A percentile compares a stretch with the other conserved stretches of the same genome.
Conservation (phyloP, 208 protist species). For the Blechomonas ayalai region DNA sequence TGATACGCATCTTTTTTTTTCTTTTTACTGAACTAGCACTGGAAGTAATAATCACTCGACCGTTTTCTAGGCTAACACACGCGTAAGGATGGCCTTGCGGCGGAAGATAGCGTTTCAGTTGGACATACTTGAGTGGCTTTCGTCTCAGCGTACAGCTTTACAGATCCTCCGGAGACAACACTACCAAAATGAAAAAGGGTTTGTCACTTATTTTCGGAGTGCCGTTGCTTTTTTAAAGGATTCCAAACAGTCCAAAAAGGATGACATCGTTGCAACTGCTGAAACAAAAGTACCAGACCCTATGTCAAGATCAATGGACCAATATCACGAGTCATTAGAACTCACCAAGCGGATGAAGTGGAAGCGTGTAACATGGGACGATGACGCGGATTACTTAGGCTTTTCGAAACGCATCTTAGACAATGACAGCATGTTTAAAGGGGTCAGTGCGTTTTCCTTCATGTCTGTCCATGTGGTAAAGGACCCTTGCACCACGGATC, state of each 20-base stretch:
- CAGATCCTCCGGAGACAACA: constrained; percentile 35
- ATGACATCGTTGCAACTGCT: constrained; percentile 8
- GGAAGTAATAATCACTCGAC: no score
- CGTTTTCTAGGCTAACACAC: no score
- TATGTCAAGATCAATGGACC: constrained; percentile 35
- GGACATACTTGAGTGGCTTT: constrained; percentile 68
- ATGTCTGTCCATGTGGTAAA: constrained; percentile 81
- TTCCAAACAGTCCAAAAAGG: not conserved
- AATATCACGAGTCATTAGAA: constrained; percentile 89
- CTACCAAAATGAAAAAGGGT: constrained; percentile 71
- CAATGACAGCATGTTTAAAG: constrained; percentile 81
- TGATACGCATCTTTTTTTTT: not conserved
- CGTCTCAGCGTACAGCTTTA: constrained; percentile 24
- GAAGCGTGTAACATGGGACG: constrained; percentile 90
- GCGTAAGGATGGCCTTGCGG: no score
- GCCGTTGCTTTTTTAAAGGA: constrained; percentile 28
- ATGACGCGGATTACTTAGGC: constrained; percentile 74
- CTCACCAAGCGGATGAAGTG: constrained; percentile 89
- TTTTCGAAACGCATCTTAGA: constrained; percentile 85
- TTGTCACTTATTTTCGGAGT: constrained; percentile 63
- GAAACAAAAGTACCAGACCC: constrained; percentile 4
- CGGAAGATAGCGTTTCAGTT: constrained; percentile 30
- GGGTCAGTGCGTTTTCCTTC: constrained; percentile 81
- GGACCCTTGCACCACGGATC: constrained; percentile 37
- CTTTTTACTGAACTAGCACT: constrained; percentile 4